These are phyloP conservation scores for Penicillium sp. DNA, from an alignment of 2,329 filamentous ascomycete genomes.

Conservation along the genomic window DNA sequence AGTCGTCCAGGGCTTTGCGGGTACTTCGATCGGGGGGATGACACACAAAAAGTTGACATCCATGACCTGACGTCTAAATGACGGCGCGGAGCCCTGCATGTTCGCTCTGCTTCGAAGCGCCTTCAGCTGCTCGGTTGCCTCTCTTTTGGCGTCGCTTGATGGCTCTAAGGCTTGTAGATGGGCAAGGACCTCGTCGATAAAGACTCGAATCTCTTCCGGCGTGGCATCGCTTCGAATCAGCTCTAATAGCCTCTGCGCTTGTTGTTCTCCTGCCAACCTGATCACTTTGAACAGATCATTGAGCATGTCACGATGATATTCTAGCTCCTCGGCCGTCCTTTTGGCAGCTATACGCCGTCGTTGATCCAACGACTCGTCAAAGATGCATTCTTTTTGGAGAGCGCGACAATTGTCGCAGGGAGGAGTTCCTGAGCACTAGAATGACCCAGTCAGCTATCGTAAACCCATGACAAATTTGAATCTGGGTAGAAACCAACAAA, in stretches of 20 bases:
- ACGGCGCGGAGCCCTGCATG: slow-evolving; percentile 28
- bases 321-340: slow-evolving; percentile 37
- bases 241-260: slow-evolving; percentile 27
- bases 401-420: slow-evolving; percentile 38
- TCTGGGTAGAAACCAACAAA: slow-evolving; percentile 7
- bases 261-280: slow-evolving; percentile 28
- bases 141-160: slow-evolving; percentile 14
- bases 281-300: slow-evolving; percentile 35
- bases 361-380: slow-evolving; percentile 60
- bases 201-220: slow-evolving; percentile 32
- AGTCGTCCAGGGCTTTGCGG: slow-evolving; percentile 64
- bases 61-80: slow-evolving; percentile 37
- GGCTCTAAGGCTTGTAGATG: slow-evolving; percentile 15
- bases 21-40: slow-evolving; percentile 31
- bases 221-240: slow-evolving; percentile 34
- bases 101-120: slow-evolving; percentile 26
- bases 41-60: slow-evolving; percentile 38
- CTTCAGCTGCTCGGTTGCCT: slow-evolving; percentile 24
- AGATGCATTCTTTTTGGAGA: slow-evolving; percentile 41
- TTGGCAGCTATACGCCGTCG: slow-evolving; percentile 39
- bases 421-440: slow-evolving; percentile 33
- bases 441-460: not conserved
- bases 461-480: not conserved
- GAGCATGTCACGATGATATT: slow-evolving; percentile 36
- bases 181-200: slow-evolving; percentile 29